These are phyloP conservation scores for Phytophthora ramorum DNA, from an alignment of 352 stramenopile species.

Conservation along the genomic window DNA sequence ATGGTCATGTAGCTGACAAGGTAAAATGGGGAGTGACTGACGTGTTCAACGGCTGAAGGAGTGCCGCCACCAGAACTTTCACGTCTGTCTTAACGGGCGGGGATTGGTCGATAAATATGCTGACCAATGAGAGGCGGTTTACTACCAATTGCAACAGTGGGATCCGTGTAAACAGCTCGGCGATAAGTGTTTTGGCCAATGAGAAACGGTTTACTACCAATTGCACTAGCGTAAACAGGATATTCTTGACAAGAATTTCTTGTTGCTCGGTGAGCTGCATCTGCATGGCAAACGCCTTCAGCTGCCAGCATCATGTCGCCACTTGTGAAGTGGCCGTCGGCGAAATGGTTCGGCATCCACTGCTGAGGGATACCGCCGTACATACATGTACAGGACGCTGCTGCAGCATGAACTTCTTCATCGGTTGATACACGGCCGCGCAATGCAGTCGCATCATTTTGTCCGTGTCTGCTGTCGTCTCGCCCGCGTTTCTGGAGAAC, in stretches of 20 bases:
- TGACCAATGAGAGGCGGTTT: neutral
- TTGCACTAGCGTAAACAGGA: too few species aligned
- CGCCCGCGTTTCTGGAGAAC: neutral
- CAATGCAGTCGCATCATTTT: neutral
- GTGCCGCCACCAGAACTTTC: constrained; percentile 13
- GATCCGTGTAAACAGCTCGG: neutral
- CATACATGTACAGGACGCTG: constrained; percentile 12
- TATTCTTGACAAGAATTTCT: too few species aligned
- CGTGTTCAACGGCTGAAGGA: constrained; percentile 14
- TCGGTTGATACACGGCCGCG: neutral
- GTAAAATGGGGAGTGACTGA: constrained; percentile 21
- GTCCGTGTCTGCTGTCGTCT: neutral
- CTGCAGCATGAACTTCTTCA: constrained; percentile 5
- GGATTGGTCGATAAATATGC: neutral
- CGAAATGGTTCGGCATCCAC: neutral
- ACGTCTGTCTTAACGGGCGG: neutral
- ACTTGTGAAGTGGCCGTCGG: neutral
- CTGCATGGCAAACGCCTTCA: too few species aligned
- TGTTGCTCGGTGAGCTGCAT: too few species aligned
- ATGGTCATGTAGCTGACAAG: constrained; percentile 30
- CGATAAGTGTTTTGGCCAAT: neutral
- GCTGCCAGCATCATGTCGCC: too few species aligned
- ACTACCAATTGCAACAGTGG: neutral
- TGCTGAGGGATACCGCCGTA: constrained; percentile 6
- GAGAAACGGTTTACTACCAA: too few species aligned